Conservation (phyloP, 257 asterid species). For the Petunia axillaris region DNA sequence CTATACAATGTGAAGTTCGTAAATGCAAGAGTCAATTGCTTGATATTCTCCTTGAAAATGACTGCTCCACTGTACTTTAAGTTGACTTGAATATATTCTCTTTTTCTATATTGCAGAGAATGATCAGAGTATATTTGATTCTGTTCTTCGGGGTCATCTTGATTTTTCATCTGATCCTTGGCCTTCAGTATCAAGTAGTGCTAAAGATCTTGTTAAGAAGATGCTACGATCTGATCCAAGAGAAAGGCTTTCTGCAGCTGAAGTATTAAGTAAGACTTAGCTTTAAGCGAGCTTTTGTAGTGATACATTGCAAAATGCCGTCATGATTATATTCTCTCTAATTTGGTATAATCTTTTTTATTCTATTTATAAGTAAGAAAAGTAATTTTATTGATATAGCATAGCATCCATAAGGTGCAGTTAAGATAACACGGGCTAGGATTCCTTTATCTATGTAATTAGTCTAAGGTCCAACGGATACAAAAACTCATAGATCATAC, state of each 20-base stretch:
- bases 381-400: background rate
- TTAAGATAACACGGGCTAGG: no score
- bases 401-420: background rate
- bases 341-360: background rate
- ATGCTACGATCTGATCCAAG: constrained; percentile 88
- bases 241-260: constrained; percentile 68
- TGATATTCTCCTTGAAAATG: background rate
- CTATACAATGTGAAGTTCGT: background rate
- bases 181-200: constrained; percentile 96
- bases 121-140: constrained; percentile 84
- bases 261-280: constrained; percentile 73
- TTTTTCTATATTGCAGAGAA: constrained; percentile 58
- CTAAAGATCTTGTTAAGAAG: constrained; percentile 94
- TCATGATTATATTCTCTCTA: background rate
- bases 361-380: background rate
- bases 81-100: constrained; percentile 1
- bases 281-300: background rate
- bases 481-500: background rate
- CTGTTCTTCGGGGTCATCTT: constrained; percentile 76
- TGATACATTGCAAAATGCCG: background rate
- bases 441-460: background rate
- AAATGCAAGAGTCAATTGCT: background rate
- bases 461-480: constrained; percentile 5
- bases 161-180: constrained; percentile 88
- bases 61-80: background rate